Percentiles rank a stretch among this genome's conserved stretches.
Conservation (phyloP, 495 filamentous ascomycete species). For the Thozetella sp. region DNA sequence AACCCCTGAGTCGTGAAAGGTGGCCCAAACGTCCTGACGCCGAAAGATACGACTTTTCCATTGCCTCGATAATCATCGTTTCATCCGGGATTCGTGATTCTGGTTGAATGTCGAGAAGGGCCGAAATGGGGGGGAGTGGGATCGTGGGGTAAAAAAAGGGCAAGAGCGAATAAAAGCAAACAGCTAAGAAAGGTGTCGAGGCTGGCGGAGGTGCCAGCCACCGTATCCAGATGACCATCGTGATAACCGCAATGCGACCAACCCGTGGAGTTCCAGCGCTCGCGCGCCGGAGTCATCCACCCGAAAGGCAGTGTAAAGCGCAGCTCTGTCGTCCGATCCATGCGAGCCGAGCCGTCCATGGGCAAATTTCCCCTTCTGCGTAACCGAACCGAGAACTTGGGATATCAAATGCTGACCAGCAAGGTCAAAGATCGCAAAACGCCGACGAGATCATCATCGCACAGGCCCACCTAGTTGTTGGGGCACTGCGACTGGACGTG, state of each 20-base stretch:
- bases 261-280: constrained; percentile 21
- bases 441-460: constrained; percentile 5
- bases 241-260: constrained; percentile 27
- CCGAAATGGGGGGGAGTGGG: not conserved
- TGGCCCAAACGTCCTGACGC: constrained; percentile 1
- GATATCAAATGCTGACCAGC: constrained; percentile 20
- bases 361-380: constrained; percentile 16
- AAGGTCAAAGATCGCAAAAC: constrained; percentile 13
- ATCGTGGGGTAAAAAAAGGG: not conserved
- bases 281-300: constrained; percentile 22
- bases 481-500: constrained; percentile 94
- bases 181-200: not conserved
- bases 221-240: constrained; percentile 33
- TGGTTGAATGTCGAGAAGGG: not conserved
- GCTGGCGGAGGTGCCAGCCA: constrained; percentile 20
- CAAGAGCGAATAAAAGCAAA: constrained; percentile 3
- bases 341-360: constrained; percentile 11
- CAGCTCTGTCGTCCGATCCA: constrained; percentile 26
- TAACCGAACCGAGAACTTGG: constrained; percentile 2
- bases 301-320: constrained; percentile 29
- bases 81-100: not conserved
- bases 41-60: constrained; percentile 2
- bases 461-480: constrained; percentile 42
- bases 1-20: not conserved
- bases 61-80: constrained; percentile 1